These are phyloP conservation scores for Alternaria brassicae DNA, from an alignment of 2,329 filamentous ascomycete genomes.

Conservation along the genomic window DNA sequence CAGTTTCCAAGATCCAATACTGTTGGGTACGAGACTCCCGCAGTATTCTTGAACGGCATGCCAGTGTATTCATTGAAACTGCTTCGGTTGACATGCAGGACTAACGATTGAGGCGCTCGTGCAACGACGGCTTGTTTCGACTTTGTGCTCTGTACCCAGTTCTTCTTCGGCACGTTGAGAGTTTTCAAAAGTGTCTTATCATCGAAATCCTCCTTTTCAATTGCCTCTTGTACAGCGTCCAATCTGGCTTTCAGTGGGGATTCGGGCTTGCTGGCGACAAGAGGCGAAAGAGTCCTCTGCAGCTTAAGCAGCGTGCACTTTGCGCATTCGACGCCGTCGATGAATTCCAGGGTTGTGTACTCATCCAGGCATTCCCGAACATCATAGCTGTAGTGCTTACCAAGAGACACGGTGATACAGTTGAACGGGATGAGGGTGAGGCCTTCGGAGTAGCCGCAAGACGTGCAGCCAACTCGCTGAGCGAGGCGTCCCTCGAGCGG, in stretches of 20 bases:
- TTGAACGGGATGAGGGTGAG: conserved; percentile 93
- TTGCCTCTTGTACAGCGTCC: conserved; percentile 69
- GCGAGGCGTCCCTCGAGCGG: conserved; percentile 88
- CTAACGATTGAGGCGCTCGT: conserved; percentile 78
- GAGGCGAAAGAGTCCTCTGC: conserved; percentile 49
- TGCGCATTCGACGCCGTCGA: conserved; percentile 87
- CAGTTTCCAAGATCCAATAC: conserved; percentile 80
- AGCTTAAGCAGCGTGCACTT: conserved; percentile 81
- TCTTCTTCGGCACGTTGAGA: conserved; percentile 62
- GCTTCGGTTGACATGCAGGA: conserved; percentile 89
- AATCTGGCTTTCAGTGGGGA: conserved; percentile 63
- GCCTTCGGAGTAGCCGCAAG: conserved; percentile 86
- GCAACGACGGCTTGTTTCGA: conserved; percentile 88
- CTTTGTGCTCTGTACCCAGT: conserved; percentile 79
- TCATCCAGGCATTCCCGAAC: conserved; percentile 81
- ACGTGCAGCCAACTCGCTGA: conserved; percentile 85
- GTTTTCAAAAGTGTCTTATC: conserved; percentile 59
- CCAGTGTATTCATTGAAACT: conserved; percentile 87
- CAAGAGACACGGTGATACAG: conserved; percentile 85
- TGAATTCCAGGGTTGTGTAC: conserved; percentile 83
- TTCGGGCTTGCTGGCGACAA: conserved; percentile 43
- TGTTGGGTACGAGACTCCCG: conserved; percentile 77
- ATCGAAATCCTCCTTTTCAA: conserved; percentile 78
- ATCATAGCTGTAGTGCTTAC: conserved; percentile 67
- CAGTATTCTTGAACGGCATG: conserved; percentile 81